phyloP scores from a whole-genome alignment of 768 basidiomycete species.

The Roridomyces roridus region DNA sequence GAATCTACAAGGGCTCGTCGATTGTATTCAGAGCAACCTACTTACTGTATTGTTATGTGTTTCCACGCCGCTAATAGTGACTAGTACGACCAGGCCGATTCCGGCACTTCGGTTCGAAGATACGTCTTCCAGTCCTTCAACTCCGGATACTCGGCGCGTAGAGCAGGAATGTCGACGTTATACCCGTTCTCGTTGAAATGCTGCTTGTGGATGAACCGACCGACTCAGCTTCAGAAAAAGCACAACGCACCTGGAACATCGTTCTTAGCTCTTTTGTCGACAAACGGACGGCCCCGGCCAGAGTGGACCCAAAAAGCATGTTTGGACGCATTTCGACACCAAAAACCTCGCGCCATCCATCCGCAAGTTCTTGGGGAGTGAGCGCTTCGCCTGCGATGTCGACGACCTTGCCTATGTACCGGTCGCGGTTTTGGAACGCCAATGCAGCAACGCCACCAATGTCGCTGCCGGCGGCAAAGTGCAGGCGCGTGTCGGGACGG shows the following conservation, averaged over 20 bases:
- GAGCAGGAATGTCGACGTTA: conserved; percentile 10
- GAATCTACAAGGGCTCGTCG: too few species aligned
- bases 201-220: background rate
- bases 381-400: conserved; percentile 14
- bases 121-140: conserved; percentile 18
- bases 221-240: background rate
- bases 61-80: too few species aligned
- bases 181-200: conserved; percentile 17
- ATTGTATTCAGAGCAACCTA: too few species aligned
- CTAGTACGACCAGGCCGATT: background rate
- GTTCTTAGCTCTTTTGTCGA: conserved; percentile 4
- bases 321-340: conserved; percentile 6
- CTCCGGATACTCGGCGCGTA: conserved; percentile 3
- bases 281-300: background rate
- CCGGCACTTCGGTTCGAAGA: conserved; percentile 3
- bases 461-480: conserved; percentile 13
- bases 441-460: conserved; percentile 16
- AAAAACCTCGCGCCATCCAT: conserved; percentile 13
- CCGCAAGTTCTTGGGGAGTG: conserved; percentile 2
- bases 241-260: conserved; percentile 13
- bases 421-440: background rate
- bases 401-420: background rate
- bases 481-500: conserved; percentile 3
- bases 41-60: too few species aligned
- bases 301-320: background rate